phyloP scores from a whole-genome alignment of 192 early-diverging fungal genomes.

The Coemansia sp. region DNA sequence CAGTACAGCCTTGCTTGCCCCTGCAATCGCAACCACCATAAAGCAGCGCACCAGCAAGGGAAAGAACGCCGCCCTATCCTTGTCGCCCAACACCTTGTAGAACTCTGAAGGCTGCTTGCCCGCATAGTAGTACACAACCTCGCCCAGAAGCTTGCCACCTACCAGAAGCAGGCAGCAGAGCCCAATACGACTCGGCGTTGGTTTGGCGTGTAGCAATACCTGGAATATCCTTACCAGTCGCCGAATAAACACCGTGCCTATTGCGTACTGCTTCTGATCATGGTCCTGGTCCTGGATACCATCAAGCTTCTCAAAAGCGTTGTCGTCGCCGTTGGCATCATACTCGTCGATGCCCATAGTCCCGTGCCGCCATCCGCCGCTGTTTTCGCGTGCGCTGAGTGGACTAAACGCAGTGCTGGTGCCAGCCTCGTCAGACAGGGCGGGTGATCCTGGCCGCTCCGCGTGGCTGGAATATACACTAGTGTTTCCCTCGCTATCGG shows the following conservation, averaged over 20 bases:
- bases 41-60: constrained; percentile 58
- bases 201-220: constrained; percentile 7
- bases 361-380: constrained; percentile 2
- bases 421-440: neutral
- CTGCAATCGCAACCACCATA: constrained; percentile 58
- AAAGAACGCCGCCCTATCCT: constrained; percentile 62
- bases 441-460: neutral
- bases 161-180: constrained; percentile 27
- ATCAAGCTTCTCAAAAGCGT: constrained; percentile 5
- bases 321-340: neutral
- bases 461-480: neutral
- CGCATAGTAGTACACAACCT: constrained; percentile 62
- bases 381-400: neutral
- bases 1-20: constrained; percentile 60
- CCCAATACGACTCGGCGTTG: constrained; percentile 19
- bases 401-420: constrained; percentile 3
- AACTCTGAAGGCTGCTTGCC: constrained; percentile 73
- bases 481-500: neutral
- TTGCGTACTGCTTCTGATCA: constrained; percentile 26
- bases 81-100: constrained; percentile 69
- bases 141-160: constrained; percentile 28
- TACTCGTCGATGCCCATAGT: neutral
- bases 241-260: constrained; percentile 28
- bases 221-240: constrained; percentile 22
- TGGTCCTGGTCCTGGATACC: neutral